Evolutionary conservation across 495 filamentous ascomycete species (phyloP), one percentile per base, ranked within the genome.

Genomic region (Penicillium antarcticum): DNA sequence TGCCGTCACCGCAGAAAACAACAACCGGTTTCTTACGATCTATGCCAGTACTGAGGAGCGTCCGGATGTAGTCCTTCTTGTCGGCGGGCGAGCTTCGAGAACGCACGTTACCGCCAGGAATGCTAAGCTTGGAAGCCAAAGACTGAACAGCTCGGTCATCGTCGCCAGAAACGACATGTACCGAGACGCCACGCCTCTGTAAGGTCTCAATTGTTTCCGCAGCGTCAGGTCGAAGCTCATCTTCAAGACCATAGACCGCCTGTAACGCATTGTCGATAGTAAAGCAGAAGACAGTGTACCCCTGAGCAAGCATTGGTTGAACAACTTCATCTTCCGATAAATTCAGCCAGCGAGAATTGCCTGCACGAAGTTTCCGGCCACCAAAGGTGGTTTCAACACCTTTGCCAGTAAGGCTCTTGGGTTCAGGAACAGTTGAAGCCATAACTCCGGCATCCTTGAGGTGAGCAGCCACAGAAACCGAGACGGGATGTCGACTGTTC

Each of bases 1-100:
- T 89, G 7, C 89, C 89, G 58, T 94, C 89, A 37, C 89, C 89
- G 55, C 78, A 77, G 67, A 92, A 91, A 14, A 91, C 53, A 17
- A 89, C 76, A 3, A 76, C 52, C 7, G 65, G 41, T 67, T n/a
- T n/a, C n/a, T n/a, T n/a, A n/a, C n/a, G n/a, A n/a, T n/a, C n/a
- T n/a, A n/a, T n/a, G n/a, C n/a, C n/a, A n/a, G n/a, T n/a, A n/a
- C n/a, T n/a, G n/a, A n/a, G n/a, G n/a, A n/a, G n/a, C n/a, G n/a
- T n/a, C n/a, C n/a, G n/a, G n/a, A 89, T 70, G 62, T 88, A 88
- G 1, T 53, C 61, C 55, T 83, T 68, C 65, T 91, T 90, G 58
- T 88, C 81, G 13, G 58, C 69, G 0, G 87, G 87, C 0, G 74
- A 72, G 58, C 80, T 81, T 1, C 77, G 69, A 3, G 77, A 77